These are phyloP conservation scores for Rehmannia glutinosa DNA, from an alignment of 257 asterid genomes.

Conservation along the genomic window DNA sequence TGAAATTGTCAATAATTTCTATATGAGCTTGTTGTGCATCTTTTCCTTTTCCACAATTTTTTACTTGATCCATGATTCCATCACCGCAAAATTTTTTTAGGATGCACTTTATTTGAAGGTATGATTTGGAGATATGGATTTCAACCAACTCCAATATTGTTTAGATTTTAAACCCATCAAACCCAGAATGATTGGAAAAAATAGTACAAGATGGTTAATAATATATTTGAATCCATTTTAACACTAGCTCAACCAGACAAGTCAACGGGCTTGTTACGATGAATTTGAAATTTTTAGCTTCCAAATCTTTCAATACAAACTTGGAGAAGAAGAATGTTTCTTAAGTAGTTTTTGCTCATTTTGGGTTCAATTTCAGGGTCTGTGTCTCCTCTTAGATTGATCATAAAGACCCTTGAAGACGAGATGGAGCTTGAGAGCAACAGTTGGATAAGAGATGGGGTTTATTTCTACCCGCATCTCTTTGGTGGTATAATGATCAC, in stretches of 20 bases:
- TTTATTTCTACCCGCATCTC: slow-evolving; percentile 65
- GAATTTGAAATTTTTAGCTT: not conserved
- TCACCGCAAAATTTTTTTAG: not conserved
- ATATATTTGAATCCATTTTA: not conserved
- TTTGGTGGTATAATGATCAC: slow-evolving; percentile 95
- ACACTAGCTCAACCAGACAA: not conserved
- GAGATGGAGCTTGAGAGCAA: slow-evolving; percentile 77
- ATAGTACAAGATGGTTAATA: not conserved
- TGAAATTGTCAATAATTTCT: not conserved
- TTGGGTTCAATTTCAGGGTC: slow-evolving; percentile 47
- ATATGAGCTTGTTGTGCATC: not conserved
- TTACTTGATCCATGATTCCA: slow-evolving; percentile 15
- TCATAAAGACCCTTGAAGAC: slow-evolving; percentile 24
- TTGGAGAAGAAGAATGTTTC: not conserved
- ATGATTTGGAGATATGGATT: not conserved
- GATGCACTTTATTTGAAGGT: not conserved
- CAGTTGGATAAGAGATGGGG: slow-evolving; percentile 80
- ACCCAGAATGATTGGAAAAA: too few relatives aligned
- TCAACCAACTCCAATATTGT: not conserved
- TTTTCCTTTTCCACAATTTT: slow-evolving; percentile 8
- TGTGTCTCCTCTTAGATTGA: slow-evolving; percentile 65
- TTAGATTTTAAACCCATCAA: too few relatives aligned
- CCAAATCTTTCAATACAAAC: not conserved
- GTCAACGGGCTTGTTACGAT: not conserved
- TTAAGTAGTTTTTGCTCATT: not conserved